These are phyloP conservation scores for Citrus glauca DNA, from an alignment of 345 rosid species.

Conservation along the genomic window DNA sequence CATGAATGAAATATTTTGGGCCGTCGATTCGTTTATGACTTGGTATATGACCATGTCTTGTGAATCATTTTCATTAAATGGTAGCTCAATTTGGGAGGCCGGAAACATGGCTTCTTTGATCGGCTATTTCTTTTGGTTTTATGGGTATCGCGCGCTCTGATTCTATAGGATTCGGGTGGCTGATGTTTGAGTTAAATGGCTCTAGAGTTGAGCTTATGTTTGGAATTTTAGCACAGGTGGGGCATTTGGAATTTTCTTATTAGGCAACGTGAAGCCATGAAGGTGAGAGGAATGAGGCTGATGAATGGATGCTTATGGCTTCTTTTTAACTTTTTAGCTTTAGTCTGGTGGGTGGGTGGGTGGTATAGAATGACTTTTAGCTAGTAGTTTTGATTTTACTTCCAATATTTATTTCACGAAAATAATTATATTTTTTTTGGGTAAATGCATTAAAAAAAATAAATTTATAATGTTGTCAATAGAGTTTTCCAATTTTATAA, in stretches of 20 bases:
- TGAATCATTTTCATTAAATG: conserved; percentile 66
- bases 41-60: conserved; percentile 67
- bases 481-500: too few relatives aligned
- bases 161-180: not conserved
- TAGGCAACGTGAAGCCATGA: not conserved
- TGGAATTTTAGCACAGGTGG: not conserved
- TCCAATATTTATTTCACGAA: too few relatives aligned
- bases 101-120: conserved; percentile 23
- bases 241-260: not conserved
- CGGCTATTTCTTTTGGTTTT: not conserved
- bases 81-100: conserved; percentile 37
- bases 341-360: conserved; percentile 3
- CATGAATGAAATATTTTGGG: not conserved
- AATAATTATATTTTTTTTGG: too few relatives aligned
- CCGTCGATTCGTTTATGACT: conserved; percentile 35
- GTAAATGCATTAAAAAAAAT: too few relatives aligned
- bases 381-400: too few relatives aligned
- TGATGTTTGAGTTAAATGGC: not conserved
- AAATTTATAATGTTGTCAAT: too few relatives aligned
- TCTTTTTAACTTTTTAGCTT: too few relatives aligned
- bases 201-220: not conserved
- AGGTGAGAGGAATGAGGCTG: conserved; percentile 15
- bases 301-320: not conserved
- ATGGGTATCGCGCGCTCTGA: not conserved
- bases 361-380: not conserved